Evolutionary conservation across 805 yeast species (phyloP).

Genomic region (Henningerozyma blattae): DNA sequence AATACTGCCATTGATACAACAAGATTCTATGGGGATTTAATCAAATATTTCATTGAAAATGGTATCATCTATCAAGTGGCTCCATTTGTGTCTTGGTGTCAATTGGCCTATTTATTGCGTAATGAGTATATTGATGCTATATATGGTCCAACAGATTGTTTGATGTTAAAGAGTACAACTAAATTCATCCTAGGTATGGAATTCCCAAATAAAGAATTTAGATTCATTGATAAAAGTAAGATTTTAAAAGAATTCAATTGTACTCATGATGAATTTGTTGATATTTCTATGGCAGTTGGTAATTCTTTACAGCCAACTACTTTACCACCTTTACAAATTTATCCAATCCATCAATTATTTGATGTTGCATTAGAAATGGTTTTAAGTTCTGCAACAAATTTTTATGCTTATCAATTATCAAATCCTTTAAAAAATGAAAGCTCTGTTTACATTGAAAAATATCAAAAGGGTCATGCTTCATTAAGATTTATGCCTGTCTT

Average conservation of each 20-base stretch:
- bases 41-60: constrained; percentile 42
- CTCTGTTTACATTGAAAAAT: constrained; percentile 31
- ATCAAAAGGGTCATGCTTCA: constrained; percentile 57
- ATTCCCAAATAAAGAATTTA: constrained; percentile 48
- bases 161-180: constrained; percentile 50
- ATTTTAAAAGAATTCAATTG: constrained; percentile 51
- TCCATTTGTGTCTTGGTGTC: constrained; percentile 74
- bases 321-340: constrained; percentile 34
- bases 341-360: constrained; percentile 21
- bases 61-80: constrained; percentile 60
- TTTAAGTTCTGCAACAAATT: constrained; percentile 29
- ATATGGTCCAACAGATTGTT: constrained; percentile 73
- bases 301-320: constrained; percentile 60
- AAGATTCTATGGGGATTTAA: constrained; percentile 42
- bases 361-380: constrained; percentile 30
- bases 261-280: constrained; percentile 56
- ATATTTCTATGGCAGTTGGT: constrained; percentile 69
- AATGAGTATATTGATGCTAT: constrained; percentile 54
- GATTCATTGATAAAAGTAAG: constrained; percentile 46
- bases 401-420: constrained; percentile 37
- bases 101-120: constrained; percentile 58
- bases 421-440: constrained; percentile 26
- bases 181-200: constrained; percentile 66
- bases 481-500: constrained; percentile 65
- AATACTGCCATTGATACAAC: constrained; percentile 37